phyloP scores from a whole-genome alignment of 495 filamentous ascomycete species.

The Evernia prunastri region DNA sequence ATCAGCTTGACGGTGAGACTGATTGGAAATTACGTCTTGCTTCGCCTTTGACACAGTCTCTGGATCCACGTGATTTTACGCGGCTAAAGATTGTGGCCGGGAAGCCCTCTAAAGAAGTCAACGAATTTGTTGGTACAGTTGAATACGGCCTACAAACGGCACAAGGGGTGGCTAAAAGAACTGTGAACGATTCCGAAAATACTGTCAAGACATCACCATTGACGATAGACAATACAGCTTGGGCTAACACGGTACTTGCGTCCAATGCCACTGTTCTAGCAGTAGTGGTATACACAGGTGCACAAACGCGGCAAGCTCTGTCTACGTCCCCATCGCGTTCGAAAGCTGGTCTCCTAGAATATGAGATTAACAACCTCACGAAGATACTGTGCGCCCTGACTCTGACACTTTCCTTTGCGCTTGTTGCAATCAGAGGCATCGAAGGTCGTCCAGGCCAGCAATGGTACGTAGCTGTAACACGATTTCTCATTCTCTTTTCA shows the following conservation, averaged over 20 bases:
- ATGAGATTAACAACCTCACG: conserved; percentile 95
- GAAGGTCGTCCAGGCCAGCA: conserved; percentile 53
- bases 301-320: conserved; percentile 87
- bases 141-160: conserved; percentile 44
- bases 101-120: conserved; percentile 84
- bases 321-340: conserved; percentile 87
- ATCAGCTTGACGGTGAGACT: conserved; percentile 96
- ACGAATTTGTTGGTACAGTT: conserved; percentile 84
- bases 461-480: conserved; percentile 95
- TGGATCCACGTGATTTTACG: conserved; percentile 61
- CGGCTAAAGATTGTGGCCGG: conserved; percentile 74
- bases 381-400: conserved; percentile 93
- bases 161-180: conserved; percentile 29
- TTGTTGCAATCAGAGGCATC: conserved; percentile 85
- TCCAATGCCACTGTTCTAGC: conserved; percentile 83
- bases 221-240: conserved; percentile 95
- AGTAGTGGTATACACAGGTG: conserved; percentile 87
- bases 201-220: conserved; percentile 57
- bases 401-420: conserved; percentile 71
- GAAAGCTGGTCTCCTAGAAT: conserved; percentile 87
- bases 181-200: conserved; percentile 14
- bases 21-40: conserved; percentile 96
- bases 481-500: conserved; percentile 95
- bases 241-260: conserved; percentile 96
- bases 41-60: conserved; percentile 69